phyloP scores from a whole-genome alignment of 805 yeast species.

The Priceomyces castillae region DNA sequence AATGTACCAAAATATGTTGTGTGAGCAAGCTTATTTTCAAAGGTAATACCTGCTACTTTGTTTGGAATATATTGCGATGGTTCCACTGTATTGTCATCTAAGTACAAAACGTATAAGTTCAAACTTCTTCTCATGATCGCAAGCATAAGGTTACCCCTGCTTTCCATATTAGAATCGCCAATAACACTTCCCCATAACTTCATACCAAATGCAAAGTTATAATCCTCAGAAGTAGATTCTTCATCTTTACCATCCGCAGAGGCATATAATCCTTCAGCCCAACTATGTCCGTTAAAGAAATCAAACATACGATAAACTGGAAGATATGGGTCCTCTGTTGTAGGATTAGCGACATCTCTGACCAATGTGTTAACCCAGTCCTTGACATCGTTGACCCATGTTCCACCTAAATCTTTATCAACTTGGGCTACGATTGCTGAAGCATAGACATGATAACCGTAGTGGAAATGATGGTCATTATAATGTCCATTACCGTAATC shows the following conservation, averaged over 20 bases:
- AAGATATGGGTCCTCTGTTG: slow-evolving; percentile 49
- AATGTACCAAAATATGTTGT: slow-evolving; percentile 66
- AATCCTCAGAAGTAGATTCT: slow-evolving; percentile 71
- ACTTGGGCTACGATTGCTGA: slow-evolving; percentile 23
- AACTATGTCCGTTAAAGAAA: slow-evolving; percentile 71
- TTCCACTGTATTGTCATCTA: slow-evolving; percentile 40
- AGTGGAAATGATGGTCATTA: slow-evolving; percentile 36
- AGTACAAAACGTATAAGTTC: slow-evolving; percentile 53
- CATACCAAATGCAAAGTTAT: slow-evolving; percentile 65
- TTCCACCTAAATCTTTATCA: slow-evolving; percentile 39
- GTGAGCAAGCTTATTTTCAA: slow-evolving; percentile 71
- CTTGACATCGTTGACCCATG: slow-evolving; percentile 47
- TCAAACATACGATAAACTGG: slow-evolving; percentile 68
- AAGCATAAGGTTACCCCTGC: slow-evolving; percentile 57
- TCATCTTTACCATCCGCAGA: slow-evolving; percentile 70
- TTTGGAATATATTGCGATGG: slow-evolving; percentile 53
- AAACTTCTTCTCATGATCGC: slow-evolving; percentile 54
- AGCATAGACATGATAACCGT: slow-evolving; percentile 26
- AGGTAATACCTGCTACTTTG: slow-evolving; percentile 65
- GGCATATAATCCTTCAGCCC: slow-evolving; percentile 67
- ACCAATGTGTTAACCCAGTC: slow-evolving; percentile 61
- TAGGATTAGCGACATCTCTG: slow-evolving; percentile 68
- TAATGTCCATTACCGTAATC: slow-evolving; percentile 30
- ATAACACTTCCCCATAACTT: slow-evolving; percentile 65
- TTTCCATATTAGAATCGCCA: slow-evolving; percentile 50